Evolutionary conservation across 2,329 filamentous ascomycete species (phyloP).

Genomic region (Trichoderma asperellum): DNA sequence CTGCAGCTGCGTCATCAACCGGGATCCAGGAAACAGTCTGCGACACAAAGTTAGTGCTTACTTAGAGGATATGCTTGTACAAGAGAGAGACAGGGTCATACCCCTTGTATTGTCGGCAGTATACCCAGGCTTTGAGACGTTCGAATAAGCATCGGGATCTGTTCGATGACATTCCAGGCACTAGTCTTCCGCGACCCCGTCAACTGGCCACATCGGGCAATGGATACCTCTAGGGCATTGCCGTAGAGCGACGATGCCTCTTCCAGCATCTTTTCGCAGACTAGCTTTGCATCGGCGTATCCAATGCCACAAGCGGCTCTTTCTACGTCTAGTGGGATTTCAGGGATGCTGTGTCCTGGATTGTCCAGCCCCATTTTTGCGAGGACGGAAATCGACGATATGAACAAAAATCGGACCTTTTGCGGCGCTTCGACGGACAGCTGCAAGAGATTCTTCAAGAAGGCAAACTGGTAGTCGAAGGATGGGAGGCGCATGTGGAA

Average conservation of each 20-base stretch:
- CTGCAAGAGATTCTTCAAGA: constrained; percentile 32
- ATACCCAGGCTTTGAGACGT: constrained; percentile 30
- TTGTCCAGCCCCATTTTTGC: constrained; percentile 27
- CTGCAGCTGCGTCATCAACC: constrained; percentile 30
- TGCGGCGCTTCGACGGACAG: constrained; percentile 24
- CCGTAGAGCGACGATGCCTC: constrained; percentile 21
- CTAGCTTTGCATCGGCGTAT: constrained; percentile 35
- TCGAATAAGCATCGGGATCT: constrained; percentile 33
- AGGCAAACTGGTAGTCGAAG: constrained; percentile 34
- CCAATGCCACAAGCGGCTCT: constrained; percentile 32
- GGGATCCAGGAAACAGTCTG: constrained; percentile 33
- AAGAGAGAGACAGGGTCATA: constrained; percentile 16
- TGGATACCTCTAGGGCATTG: constrained; percentile 29
- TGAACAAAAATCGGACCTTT: constrained; percentile 37
- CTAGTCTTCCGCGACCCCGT: constrained; percentile 30
- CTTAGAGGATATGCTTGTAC: not conserved
- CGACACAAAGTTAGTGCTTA: constrained; percentile 9
- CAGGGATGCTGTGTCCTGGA: constrained; percentile 27
- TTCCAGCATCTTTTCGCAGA: constrained; percentile 34
- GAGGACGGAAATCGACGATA: constrained; percentile 40
- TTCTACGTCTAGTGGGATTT: constrained; percentile 28
- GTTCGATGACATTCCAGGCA: constrained; percentile 32
- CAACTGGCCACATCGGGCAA: constrained; percentile 33
- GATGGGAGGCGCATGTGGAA: constrained; percentile 32
- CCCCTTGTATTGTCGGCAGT: constrained; percentile 30